A percentile compares a stretch with the other conserved stretches of the same genome.
Conservation (phyloP, 1,284 basidiomycete species). For the Phellinidium pouzarii region DNA sequence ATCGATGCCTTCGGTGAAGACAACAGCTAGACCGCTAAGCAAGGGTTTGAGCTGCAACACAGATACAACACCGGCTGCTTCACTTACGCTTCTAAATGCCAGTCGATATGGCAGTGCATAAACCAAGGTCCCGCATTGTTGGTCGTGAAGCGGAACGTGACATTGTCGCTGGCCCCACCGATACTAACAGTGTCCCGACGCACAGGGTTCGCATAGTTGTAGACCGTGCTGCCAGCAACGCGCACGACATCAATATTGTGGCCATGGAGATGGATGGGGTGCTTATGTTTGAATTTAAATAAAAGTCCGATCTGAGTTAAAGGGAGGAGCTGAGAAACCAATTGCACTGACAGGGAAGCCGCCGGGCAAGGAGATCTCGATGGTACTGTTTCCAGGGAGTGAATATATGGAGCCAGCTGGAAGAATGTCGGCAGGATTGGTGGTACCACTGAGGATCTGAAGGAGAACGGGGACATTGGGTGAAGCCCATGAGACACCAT, state of each 20-base stretch:
- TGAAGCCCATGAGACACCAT: conserved; percentile 16
- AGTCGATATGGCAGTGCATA: conserved; percentile 42
- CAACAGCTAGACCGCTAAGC: conserved; percentile 36
- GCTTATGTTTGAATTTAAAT: conserved; percentile 24
- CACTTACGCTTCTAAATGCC: conserved; percentile 35
- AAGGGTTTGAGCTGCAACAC: conserved; percentile 26
- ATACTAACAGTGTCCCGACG: conserved; percentile 30
- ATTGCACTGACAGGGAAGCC: conserved; percentile 16
- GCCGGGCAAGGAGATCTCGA: conserved; percentile 24
- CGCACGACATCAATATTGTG: conserved; percentile 32
- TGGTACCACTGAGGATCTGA: conserved; percentile 25
- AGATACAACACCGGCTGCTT: conserved; percentile 29
- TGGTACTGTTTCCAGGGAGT: conserved; percentile 21
- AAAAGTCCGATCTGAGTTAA: conserved; percentile 24
- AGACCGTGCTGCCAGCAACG: conserved; percentile 23
- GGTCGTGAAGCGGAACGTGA: conserved; percentile 32
- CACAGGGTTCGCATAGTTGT: conserved; percentile 36
- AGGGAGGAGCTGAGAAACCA: conserved; percentile 24
- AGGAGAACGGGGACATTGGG: conserved; percentile 28
- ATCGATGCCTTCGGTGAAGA: conserved; percentile 33
- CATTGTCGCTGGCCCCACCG: conserved; percentile 25
- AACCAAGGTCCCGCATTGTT: conserved; percentile 46
- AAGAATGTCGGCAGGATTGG: conserved; percentile 21
- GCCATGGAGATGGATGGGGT: conserved; percentile 33
- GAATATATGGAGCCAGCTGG: conserved; percentile 23